Percentiles rank a stretch among this genome's conserved stretches.
Evolutionary conservation across 257 asterid species (phyloP).

Genomic region (Apocynum venetum): DNA sequence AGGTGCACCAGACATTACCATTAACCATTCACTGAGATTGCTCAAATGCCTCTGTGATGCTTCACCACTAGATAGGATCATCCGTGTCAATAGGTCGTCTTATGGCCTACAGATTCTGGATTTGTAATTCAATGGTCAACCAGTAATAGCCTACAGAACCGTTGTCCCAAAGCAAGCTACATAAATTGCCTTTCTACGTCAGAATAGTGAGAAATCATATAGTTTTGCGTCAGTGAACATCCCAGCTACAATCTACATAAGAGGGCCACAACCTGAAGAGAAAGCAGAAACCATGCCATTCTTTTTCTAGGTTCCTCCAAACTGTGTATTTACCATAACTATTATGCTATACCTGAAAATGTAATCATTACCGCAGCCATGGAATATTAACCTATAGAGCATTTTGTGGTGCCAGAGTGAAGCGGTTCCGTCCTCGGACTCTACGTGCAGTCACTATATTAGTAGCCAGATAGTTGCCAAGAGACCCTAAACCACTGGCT

Average conservation of each 20-base stretch:
- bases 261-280: slow-evolving; percentile 7
- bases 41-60: slow-evolving; percentile 1
- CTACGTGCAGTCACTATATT: slow-evolving; percentile 42
- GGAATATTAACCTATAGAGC: slow-evolving; percentile 5
- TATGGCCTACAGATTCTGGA: background rate
- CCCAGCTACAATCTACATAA: slow-evolving; percentile 11
- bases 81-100: too few species aligned
- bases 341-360: slow-evolving; percentile 13
- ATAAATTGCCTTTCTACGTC: background rate
- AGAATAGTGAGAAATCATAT: background rate
- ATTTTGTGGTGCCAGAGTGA: slow-evolving; percentile 18
- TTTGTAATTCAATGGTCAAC: background rate
- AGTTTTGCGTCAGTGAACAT: slow-evolving; percentile 3
- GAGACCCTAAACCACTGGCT: slow-evolving; percentile 32
- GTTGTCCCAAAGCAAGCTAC: slow-evolving; percentile 1
- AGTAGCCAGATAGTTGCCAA: slow-evolving; percentile 37
- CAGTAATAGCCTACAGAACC: background rate
- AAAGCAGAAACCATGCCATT: slow-evolving; percentile 3
- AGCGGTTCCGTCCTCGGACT: slow-evolving; percentile 40
- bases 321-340: slow-evolving; percentile 9
- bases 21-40: background rate
- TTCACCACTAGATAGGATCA: background rate
- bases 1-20: slow-evolving; percentile 5
- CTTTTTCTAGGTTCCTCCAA: slow-evolving; percentile 6
- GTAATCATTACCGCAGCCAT: slow-evolving; percentile 4